Evolutionary conservation across 257 asterid genomes (phyloP).

Genomic region (Solanum corneliomulleri): DNA sequence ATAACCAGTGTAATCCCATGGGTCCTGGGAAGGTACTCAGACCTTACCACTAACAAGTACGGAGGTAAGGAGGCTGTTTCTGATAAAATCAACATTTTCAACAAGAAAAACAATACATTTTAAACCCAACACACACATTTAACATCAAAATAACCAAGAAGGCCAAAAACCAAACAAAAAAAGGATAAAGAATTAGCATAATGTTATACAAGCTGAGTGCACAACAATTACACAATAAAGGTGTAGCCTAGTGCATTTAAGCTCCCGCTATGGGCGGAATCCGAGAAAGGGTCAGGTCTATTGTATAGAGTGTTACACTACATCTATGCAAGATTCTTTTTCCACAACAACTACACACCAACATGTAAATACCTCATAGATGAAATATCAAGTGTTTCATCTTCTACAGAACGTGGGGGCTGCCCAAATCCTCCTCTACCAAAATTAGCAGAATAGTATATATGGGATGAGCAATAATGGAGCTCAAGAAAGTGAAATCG

Average conservation of each 20-base stretch:
- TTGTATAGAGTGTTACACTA: not conserved
- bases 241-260: not conserved
- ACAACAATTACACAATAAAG: not conserved
- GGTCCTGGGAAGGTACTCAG: not conserved
- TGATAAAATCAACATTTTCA: not conserved
- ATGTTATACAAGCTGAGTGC: not conserved
- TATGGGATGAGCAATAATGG: not conserved
- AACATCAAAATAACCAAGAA: not conserved
- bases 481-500: slow-evolving; percentile 10
- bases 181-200: not conserved
- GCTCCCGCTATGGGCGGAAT: not conserved
- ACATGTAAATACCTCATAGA: slow-evolving; percentile 31
- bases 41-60: not conserved
- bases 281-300: not conserved
- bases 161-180: not conserved
- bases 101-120: not conserved
- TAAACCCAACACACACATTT: not conserved
- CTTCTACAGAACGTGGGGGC: slow-evolving; percentile 33
- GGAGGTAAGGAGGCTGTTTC: not conserved
- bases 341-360: not conserved
- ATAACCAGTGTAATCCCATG: not conserved
- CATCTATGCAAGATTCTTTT: not conserved
- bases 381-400: slow-evolving; percentile 59
- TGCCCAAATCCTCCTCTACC: slow-evolving; percentile 13
- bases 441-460: slow-evolving; percentile 7